A percentile compares a stretch with the other conserved stretches of the same genome.
Conservation (phyloP, 2,329 filamentous ascomycete genomes). For the Diaporthe australafricana region DNA sequence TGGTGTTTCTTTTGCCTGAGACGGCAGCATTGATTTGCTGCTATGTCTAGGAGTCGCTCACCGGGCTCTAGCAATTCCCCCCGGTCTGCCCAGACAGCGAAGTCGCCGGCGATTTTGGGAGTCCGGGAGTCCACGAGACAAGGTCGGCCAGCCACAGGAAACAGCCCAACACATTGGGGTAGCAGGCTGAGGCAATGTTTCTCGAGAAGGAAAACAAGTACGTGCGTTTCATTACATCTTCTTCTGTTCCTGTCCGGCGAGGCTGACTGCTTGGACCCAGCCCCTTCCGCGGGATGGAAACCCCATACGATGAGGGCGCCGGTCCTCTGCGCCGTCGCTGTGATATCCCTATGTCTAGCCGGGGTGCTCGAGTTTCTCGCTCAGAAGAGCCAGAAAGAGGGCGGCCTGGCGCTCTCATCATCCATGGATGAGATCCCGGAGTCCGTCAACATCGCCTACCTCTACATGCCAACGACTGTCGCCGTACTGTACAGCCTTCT, state of each 20-base stretch:
- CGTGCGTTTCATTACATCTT: neutral
- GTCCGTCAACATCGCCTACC: slow-evolving; percentile 52
- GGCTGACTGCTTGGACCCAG: neutral
- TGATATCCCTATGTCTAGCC: slow-evolving; percentile 54
- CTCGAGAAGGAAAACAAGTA: neutral
- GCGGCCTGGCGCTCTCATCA: slow-evolving; percentile 51
- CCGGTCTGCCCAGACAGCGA: neutral
- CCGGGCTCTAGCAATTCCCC: neutral
- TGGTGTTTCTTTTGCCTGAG: neutral
- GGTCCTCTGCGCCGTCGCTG: slow-evolving; percentile 51
- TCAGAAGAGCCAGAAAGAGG: slow-evolving; percentile 50
- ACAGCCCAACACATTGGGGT: neutral
- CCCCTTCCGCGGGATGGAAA: slow-evolving; percentile 49
- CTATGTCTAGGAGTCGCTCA: neutral
- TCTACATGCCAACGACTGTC: slow-evolving; percentile 65
- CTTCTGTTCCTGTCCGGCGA: neutral
- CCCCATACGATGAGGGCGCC: slow-evolving; percentile 50
- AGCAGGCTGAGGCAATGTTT: neutral
- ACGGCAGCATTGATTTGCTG: neutral
- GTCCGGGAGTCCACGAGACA: neutral
- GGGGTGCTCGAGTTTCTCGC: slow-evolving; percentile 58
- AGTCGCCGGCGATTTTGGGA: neutral
- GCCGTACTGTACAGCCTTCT: slow-evolving; percentile 66
- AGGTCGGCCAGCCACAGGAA: neutral
- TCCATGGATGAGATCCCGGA: slow-evolving; percentile 49